Evolutionary conservation across 2,329 filamentous ascomycete species (phyloP), one percentile per base, ranked within the genome.

Genomic region (Paracoccidioides brasiliensis): DNA sequence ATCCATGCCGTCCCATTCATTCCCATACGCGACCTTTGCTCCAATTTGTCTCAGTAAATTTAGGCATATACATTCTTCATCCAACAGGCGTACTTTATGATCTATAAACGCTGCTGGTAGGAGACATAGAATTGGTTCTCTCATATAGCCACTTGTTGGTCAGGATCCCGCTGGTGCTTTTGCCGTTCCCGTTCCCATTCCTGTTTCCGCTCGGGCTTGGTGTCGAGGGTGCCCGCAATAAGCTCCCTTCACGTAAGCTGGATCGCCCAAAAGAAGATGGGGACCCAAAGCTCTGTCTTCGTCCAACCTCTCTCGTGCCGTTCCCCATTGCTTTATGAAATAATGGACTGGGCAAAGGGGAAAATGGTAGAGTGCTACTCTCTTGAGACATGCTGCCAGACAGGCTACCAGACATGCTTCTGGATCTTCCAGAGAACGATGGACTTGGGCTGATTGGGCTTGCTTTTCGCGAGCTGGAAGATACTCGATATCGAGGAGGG

Each of bases 111-210:
- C 69, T 68, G 54, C 69, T 70, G 58, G 68, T 70, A 10, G 70
- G 63, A 40, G 70, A 72, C 30, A 71, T 60, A 33, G 67, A 64
- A 45, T 69, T 64, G 53, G 86, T 85, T 72, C 84, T 88, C 70
- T 96, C 89, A 67, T 95, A 97, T 58, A 96, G 71, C 91, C 91
- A 97, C 73, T 93, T 95, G 74, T 83, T 95, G 71, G 91, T 96
- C 66, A 96, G 67, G 0, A 83, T 83, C 53, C 94, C 82, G 61
- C 82, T 90, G 44, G 84, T 83, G 56, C 82, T 80, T 73, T 86
- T 89, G 41, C 79, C 68, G 53, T 64, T 78, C 5, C 76, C 72
- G 33, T 28, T 50, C n/a, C n/a, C 32, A 37, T 86, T 49, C 9
- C 33, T n/a, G 6, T 86, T 78, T 5, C 76, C 72, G 37, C 12